Evolutionary conservation across 306 rosid genomes (phyloP), one percentile per base, ranked within the genome.

Genomic region (Echinosophora koreensis): DNA sequence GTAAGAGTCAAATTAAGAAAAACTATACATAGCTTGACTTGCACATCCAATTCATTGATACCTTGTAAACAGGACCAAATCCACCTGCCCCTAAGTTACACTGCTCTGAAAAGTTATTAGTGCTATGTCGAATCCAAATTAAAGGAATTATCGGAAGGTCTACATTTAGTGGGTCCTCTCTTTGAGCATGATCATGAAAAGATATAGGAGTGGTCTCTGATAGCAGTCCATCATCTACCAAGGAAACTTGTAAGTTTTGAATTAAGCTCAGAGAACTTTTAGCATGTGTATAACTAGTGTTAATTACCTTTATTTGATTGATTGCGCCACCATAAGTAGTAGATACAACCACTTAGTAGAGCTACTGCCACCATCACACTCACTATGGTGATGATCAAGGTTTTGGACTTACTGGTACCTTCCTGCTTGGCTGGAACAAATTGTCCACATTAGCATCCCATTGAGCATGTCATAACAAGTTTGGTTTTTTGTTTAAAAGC

Each of bases 61-160:
- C n/a, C n/a, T n/a, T n/a, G n/a, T n/a, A n/a, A n/a, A n/a, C n/a
- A n/a, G n/a, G n/a, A n/a, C n/a, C n/a, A n/a, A n/a, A n/a, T n/a
- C 94, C 94, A 32, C 94, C 94, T 80, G 82, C 77, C 42, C 92
- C 90, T 59, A 90, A 77, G 87, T 86, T 88, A 6, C 76, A 82
- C 5, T 30, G 39, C 27, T 80, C 83, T 4, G 89, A 79, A 57
- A 90, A 90, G 82, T 86, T 58, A 51, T 83, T 34, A 41, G 86
- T 83, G 39, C 83, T 77, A 0, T 41, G 54, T 30, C 44, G 44
- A 47, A 82, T 72, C 74, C 54, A 57, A 35, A 65, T 27, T 14
- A 82, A 64, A 38, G 80, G 86, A 39, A 77, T 72, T 55, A 17
- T 70, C 3, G 76, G 82, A 66, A 82, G 76, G 42, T 72, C 80